Conservation (phyloP, 495 filamentous ascomycete genomes). For the Penicillium verhagenii region DNA sequence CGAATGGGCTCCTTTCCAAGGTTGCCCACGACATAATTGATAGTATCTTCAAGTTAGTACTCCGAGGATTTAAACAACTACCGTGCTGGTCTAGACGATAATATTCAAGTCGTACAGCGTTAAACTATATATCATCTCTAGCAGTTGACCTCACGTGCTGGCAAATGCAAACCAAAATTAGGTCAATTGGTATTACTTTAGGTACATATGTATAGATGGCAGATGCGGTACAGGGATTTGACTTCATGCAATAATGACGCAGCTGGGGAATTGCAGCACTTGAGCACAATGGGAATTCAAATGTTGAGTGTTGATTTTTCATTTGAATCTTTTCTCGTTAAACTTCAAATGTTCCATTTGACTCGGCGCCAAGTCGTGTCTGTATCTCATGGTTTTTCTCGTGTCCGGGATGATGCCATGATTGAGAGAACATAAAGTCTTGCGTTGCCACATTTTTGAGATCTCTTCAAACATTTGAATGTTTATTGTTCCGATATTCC, state of each 20-base stretch:
- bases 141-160: background rate
- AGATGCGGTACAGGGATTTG: conserved; percentile 5
- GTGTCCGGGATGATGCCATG: conserved; percentile 1
- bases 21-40: too few species aligned
- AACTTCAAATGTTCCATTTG: conserved; percentile 14
- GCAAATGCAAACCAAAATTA: background rate
- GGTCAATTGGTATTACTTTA: too few species aligned
- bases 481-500: background rate
- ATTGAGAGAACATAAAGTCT: conserved; percentile 9
- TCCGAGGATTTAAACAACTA: background rate
- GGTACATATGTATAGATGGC: too few species aligned
- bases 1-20: background rate
- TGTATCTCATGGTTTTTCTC: conserved; percentile 12
- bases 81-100: background rate
- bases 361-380: conserved; percentile 15
- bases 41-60: background rate
- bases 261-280: conserved; percentile 34
- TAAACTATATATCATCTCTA: background rate
- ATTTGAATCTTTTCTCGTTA: too few species aligned
- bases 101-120: background rate
- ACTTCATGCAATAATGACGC: conserved; percentile 38
- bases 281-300: background rate
- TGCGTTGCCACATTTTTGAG: background rate
- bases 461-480: background rate
- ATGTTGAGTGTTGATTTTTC: background rate